phyloP scores from a whole-genome alignment of 2,329 filamentous ascomycete species.

The Emergomyces orientalis region DNA sequence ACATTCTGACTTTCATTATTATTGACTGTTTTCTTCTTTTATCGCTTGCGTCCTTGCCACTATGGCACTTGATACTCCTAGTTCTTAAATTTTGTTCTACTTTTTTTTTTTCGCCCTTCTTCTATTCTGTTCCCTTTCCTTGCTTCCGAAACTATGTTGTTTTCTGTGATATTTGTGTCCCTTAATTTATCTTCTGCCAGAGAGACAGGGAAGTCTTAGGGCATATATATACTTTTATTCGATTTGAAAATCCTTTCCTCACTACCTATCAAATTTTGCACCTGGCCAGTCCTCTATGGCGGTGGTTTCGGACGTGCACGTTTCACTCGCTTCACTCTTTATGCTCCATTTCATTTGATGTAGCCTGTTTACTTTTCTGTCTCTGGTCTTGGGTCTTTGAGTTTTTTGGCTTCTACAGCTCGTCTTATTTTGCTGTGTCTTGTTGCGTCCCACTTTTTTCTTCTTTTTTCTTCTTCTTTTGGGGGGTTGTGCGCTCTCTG shows the following conservation, averaged over 20 bases:
- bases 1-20: constrained; percentile 3
- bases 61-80: background rate
- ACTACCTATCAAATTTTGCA: background rate
- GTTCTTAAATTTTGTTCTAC: background rate
- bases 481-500: background rate
- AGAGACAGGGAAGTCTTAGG: background rate
- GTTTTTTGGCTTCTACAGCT: background rate
- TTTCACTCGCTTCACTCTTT: background rate
- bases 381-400: background rate
- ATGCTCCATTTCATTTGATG: background rate
- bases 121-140: background rate
- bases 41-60: constrained; percentile 3
- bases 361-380: background rate
- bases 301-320: background rate
- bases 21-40: constrained; percentile 8
- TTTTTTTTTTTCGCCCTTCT: background rate
- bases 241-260: background rate
- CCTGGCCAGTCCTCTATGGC: background rate
- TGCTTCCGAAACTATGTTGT: background rate
- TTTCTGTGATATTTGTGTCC: background rate
- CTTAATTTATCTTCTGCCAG: constrained; percentile 4
- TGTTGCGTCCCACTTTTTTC: background rate
- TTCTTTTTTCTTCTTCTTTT: background rate
- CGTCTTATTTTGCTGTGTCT: background rate
- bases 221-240: constrained; percentile 5